These are phyloP conservation scores for Senna siamea DNA, from an alignment of 306 rosid genomes.

Conservation along the genomic window DNA sequence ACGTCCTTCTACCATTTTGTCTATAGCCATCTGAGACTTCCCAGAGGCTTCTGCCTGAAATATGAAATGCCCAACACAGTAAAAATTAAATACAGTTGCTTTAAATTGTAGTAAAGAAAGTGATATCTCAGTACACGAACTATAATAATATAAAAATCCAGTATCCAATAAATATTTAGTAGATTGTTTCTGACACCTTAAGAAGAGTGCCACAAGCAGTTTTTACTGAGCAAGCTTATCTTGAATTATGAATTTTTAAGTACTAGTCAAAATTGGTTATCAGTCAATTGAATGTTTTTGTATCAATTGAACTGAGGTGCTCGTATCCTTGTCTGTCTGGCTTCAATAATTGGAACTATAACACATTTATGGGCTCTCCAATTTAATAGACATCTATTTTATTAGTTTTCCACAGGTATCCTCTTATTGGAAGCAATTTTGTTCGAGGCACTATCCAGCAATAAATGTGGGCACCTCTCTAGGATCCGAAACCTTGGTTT, in stretches of 20 bases:
- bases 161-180: not conserved
- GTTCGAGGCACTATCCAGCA: too few species aligned
- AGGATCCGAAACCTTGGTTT: too few species aligned
- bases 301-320: not conserved
- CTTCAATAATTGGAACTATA: not conserved
- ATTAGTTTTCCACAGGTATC: too few species aligned
- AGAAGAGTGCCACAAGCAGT: not conserved
- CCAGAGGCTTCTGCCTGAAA: constrained; percentile 87
- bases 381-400: not conserved
- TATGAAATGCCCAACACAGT: constrained; percentile 32
- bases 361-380: not conserved
- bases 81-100: constrained; percentile 11
- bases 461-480: too few species aligned
- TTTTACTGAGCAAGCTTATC: constrained; percentile 18
- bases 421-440: too few species aligned
- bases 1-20: constrained; percentile 96
- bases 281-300: not conserved
- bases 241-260: constrained; percentile 10
- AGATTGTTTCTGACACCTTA: constrained; percentile 1
- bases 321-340: not conserved
- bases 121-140: constrained; percentile 7
- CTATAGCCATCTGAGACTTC: constrained; percentile 84
- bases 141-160: constrained; percentile 8
- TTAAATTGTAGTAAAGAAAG: constrained; percentile 24
- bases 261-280: constrained; percentile 16